Evolutionary conservation across 768 basidiomycete genomes (phyloP), one percentile per base, ranked within the genome.

Genomic region (Termitomyces titanicus): DNA sequence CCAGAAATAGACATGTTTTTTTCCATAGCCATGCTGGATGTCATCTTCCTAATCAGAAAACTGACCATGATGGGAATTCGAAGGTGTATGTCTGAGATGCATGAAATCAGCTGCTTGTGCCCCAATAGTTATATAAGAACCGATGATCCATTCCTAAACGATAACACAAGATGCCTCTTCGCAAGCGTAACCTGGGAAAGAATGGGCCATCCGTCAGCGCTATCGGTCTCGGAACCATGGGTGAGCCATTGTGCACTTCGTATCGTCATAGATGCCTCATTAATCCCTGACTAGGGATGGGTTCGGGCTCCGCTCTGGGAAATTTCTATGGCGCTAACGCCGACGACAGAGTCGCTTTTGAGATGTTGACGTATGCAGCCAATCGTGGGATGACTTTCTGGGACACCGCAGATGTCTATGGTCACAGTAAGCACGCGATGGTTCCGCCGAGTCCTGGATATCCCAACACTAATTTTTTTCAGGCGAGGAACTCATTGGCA

Each of bases 391-490:
- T 64, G 22, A 77, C 72, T 2, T 70, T 72, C 64, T 81, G 79
- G 79, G 81, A 83, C 57, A 73, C 77, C 9, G 72, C 79, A 3
- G 70, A 79, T 58, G 57, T 77, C 0, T 82, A 82, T 56, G 72
- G 70, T 6, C 38, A 77, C 50, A 74, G 69, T 29, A 76, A 76
- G 63, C 75, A 1, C 4, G 5, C 15, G 13, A 24, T 17, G 27
- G 8, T 22, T 33, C 8, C 17, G 17, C n/a, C n/a, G n/a, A n/a
- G n/a, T n/a, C n/a, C n/a, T n/a, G n/a, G n/a, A n/a, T n/a, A n/a
- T n/a, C n/a, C n/a, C 25, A 2, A 9, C 27, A 17, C 11, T 2
- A 4, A 12, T 10, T 11, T 18, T 35, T 7, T 3, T 31, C 47
- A 57, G 61, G 55, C 31, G 51, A 62, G 45, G 46, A 37, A 17